Evolutionary conservation across 345 rosid genomes (phyloP), one percentile per base, ranked within the genome.

Genomic region (Populus tremula): DNA sequence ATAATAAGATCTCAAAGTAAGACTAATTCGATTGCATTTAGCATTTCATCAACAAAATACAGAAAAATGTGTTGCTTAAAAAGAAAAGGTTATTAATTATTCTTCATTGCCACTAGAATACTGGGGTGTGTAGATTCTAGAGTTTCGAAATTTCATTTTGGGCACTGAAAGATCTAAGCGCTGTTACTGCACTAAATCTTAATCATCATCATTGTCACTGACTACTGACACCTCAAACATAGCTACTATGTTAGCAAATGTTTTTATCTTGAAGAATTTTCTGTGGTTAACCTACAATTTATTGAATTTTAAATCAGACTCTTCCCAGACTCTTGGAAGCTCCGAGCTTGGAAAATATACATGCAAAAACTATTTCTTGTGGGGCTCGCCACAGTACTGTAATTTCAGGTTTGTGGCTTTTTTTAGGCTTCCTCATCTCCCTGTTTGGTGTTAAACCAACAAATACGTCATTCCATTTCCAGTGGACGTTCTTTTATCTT

Each of bases 381-480:
- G 99, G 99, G 50, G 99, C 99, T 74, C 98, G 99, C 64, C 97
- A 96, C 87, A 89, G 87, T 20, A 96, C 98, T 29, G 77, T 89
- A 39, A 82, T 90, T 12, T 69, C 97, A 78, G 97, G 98, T 94
- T 83, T 74, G 77, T 65, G 23, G 39, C 17, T 45, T 21, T 18
- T 29, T 61, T 36, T 72, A 62, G 53, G 20, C 43, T 20, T 67
- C 67, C 68, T 2, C 20, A 10, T 67, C 35, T 70, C 17, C 47
- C 54, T 77, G 6, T 29, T 25, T 8, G 20, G 8, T 36, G 29
- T 54, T 10, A 36, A 31, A 65, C 29, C 67, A 47, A 27, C n/a
- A 38, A 36, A 14, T 11, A 63, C 21, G 61, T 20, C 36, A 64
- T 74, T 63, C 35, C 47, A 62, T 12, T 65, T 54, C 25, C 27